Base-by-base conservation (phyloP, 805 yeast species). In the Wickerhamomyces chaumierensis region DNA sequence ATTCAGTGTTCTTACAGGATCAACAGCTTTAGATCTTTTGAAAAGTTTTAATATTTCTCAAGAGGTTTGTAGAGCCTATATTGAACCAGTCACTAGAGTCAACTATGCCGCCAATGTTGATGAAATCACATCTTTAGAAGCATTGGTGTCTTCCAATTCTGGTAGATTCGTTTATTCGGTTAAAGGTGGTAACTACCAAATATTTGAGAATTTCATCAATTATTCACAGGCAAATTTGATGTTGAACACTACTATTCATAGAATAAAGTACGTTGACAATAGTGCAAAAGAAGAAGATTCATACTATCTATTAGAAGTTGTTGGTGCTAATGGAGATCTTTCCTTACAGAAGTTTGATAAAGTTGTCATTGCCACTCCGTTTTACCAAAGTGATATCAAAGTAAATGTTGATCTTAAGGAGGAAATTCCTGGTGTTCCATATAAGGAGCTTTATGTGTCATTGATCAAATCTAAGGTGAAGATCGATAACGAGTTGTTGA, bases 331-430 rank as follows among this genome's bases (percentile, higher is more conserved):
- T 39, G 36, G 37, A 5, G 27, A 27, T 13, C 23, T 37, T 2
- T 15, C 21, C 25, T 38, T 39, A 4, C 51, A 53, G 13, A 25
- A 31, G 3, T 70, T 57, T 43, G 73, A 71, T 41, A 53, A 66
- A 18, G 69, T 71, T 7, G 52, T 71, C 16, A 47, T 71, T 16
- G 73, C 74, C 1, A 54, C 69, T 0, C 75, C 75, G 2, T 47
- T 52, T 19, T 44, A 53, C 28, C 62, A 56, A 34, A 38, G 68
- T 0, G 44, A 45, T 2, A 56, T 65, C 34, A 34, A 48, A 5
- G 34, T 48, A 4, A 31, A 35, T 13, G 41, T 39, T n/a, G 33
- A 36, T 13, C 37, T 36, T 11, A 19, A 39, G 7, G 40, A 41
- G 4, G 35, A 38, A 12, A 31, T 53, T 5, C 38, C 51, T 3